Base-by-base conservation (phyloP, 352 stramenopile species). In the Phytophthora rubi region DNA sequence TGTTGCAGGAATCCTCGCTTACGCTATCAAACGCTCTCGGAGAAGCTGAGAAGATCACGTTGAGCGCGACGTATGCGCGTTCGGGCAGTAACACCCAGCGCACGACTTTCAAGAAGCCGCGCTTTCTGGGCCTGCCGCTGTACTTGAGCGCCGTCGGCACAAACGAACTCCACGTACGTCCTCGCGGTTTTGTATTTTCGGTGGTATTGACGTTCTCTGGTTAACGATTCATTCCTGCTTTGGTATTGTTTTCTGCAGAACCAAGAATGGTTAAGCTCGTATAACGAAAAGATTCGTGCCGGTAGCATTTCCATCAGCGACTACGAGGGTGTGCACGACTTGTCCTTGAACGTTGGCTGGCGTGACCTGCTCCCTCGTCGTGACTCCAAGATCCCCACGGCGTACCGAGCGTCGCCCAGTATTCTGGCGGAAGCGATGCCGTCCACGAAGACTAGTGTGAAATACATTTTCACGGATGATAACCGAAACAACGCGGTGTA, bases 381-480 rank as follows among this genome's bases (percentile, higher is more conserved):
- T 51, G 88, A 95, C 56, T 70, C 79, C 21, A 92, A 94, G 68
- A 93, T 96, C 60, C 85, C 89, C 10, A 97, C 89, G 30, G 92
- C 90, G 33, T 97, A 96, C 73, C 86, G 88, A 44, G 91, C 93
- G 45, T 98, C 92, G 9, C 89, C 89, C 21, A 95, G 87, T 76
- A 96, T 98, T 66, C 74, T 98, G 54, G 81, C 88, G n/a, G 90
- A 97, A 65, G 88, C 91, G 2, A 85, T 93, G 62, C 93, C 93
- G 32, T 97, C 91, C 21, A 92, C 93, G 18, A 98, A 98, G 79
- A 97, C 90, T 42, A 97, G 90, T 78, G 53, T 98, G 52, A 96
- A 96, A 71, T 97, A 98, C 66, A 86, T 92, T n/a, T 98, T 96
- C 70, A 96, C 90, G 52, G 87, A 97, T 54, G 93, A 98, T 66